These are phyloP conservation scores for Ogataea paraovalis DNA, from an alignment of 805 yeast species.

Conservation along the genomic window DNA sequence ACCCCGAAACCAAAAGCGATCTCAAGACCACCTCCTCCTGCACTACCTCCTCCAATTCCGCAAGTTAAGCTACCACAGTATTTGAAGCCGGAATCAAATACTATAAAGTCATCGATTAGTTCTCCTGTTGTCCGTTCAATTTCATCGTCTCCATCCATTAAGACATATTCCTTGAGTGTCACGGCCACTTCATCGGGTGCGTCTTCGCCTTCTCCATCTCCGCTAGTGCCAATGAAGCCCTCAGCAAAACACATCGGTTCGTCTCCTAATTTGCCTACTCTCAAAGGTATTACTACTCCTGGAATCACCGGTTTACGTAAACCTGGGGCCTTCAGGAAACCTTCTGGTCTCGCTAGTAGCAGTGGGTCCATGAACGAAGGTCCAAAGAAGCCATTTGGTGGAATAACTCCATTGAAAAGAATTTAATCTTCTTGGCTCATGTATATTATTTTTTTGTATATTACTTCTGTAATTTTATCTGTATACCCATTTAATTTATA, in stretches of 20 bases:
- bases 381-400: conserved; percentile 16
- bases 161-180: conserved; percentile 1
- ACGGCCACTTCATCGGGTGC: background rate
- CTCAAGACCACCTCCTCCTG: conserved; percentile 1
- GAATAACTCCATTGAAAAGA: conserved; percentile 13
- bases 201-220: background rate
- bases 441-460: background rate
- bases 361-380: conserved; percentile 1
- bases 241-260: conserved; percentile 13
- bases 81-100: conserved; percentile 23
- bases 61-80: conserved; percentile 30
- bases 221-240: conserved; percentile 6
- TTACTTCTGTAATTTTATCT: background rate
- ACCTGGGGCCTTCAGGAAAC: conserved; percentile 33
- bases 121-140: conserved; percentile 15
- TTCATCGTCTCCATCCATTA: conserved; percentile 9
- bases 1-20: conserved; percentile 5
- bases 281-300: background rate
- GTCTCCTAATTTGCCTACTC: background rate
- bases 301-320: conserved; percentile 23
- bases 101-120: conserved; percentile 8
- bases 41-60: conserved; percentile 12
- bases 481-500: background rate
- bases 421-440: background rate
- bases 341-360: conserved; percentile 20